phyloP scores from a whole-genome alignment of 2,329 filamentous ascomycete genomes.

The Alternaria arbusti region DNA sequence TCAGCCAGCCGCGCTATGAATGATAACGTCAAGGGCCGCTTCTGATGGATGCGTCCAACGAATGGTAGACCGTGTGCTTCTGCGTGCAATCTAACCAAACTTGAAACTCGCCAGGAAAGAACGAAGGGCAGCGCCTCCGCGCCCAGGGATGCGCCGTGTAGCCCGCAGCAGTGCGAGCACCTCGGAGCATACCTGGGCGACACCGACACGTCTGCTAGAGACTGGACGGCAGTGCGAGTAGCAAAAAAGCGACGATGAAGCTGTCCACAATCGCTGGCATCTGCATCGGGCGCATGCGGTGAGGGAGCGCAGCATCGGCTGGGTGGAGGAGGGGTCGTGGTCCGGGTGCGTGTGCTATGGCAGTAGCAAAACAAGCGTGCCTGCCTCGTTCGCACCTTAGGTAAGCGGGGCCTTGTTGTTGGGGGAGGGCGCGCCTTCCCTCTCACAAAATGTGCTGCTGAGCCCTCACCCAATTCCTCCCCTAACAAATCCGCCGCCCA shows the following conservation, averaged over 20 bases:
- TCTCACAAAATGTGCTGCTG: slow-evolving; percentile 7
- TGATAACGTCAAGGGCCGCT: slow-evolving; percentile 30
- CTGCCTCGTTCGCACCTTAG: slow-evolving; percentile 7
- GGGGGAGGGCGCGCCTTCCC: slow-evolving; percentile 7
- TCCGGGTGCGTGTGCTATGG: slow-evolving; percentile 18
- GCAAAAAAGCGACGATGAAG: not conserved
- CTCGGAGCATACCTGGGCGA: not conserved
- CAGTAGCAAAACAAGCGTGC: slow-evolving; percentile 23
- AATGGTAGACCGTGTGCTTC: slow-evolving; percentile 29
- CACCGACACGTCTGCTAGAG: not conserved
- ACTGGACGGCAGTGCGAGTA: not conserved
- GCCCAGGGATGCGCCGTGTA: slow-evolving; percentile 15
- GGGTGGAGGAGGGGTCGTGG: slow-evolving; percentile 17
- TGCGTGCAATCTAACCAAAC: slow-evolving; percentile 43
- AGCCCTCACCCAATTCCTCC: slow-evolving; percentile 15
- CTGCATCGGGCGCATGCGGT: slow-evolving; percentile 16
- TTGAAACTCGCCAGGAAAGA: slow-evolving; percentile 38
- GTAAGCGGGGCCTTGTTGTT: slow-evolving; percentile 13
- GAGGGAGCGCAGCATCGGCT: slow-evolving; percentile 20
- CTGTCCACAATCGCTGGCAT: slow-evolving; percentile 1
- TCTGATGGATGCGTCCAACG: slow-evolving; percentile 26
- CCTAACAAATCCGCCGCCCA: slow-evolving; percentile 21
- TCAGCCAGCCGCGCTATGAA: slow-evolving; percentile 30
- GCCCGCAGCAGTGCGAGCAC: slow-evolving; percentile 2
- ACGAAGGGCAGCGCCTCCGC: slow-evolving; percentile 18